Percentiles rank a stretch among this genome's conserved stretches.
Evolutionary conservation across 2,329 filamentous ascomycete species (phyloP).

Genomic region (Microthyrium microscopicum): DNA sequence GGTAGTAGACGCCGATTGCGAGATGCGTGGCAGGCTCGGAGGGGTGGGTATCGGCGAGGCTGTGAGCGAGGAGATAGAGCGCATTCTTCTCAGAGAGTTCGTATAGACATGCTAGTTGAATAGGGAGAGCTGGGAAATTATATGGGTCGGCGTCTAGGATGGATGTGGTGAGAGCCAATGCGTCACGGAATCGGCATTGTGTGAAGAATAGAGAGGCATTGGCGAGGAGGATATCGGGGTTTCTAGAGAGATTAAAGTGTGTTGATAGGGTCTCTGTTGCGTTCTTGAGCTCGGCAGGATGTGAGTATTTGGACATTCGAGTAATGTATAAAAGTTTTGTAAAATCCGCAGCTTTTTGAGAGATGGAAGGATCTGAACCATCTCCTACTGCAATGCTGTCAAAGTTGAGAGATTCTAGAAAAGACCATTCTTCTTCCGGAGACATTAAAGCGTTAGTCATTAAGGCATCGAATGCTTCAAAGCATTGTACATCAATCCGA

Average conservation of each 20-base stretch:
- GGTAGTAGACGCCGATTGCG: slow-evolving; percentile 89
- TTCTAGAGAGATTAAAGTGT: slow-evolving; percentile 74
- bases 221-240: slow-evolving; percentile 79
- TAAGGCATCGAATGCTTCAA: slow-evolving; percentile 93
- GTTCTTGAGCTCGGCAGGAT: slow-evolving; percentile 63
- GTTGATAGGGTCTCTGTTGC: slow-evolving; percentile 85
- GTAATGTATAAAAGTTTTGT: slow-evolving; percentile 95
- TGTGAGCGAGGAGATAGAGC: slow-evolving; percentile 81
- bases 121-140: slow-evolving; percentile 74
- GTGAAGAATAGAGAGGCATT: slow-evolving; percentile 86
- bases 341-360: slow-evolving; percentile 82
- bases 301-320: slow-evolving; percentile 84
- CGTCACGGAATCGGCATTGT: slow-evolving; percentile 82
- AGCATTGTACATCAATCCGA: slow-evolving; percentile 92
- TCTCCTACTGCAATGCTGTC: slow-evolving; percentile 50
- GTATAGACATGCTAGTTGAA: slow-evolving; percentile 81
- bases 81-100: slow-evolving; percentile 76
- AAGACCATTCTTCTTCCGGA: slow-evolving; percentile 77
- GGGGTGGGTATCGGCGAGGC: slow-evolving; percentile 79
- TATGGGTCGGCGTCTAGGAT: slow-evolving; percentile 75
- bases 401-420: slow-evolving; percentile 79
- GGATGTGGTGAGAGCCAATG: slow-evolving; percentile 64
- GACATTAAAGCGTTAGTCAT: slow-evolving; percentile 92
- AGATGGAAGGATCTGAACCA: slow-evolving; percentile 37
- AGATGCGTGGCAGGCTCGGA: slow-evolving; percentile 87